Evolutionary conservation across 2,329 filamentous ascomycete species (phyloP), one percentile per base, ranked within the genome.

Genomic region (Phoma herbarum): DNA sequence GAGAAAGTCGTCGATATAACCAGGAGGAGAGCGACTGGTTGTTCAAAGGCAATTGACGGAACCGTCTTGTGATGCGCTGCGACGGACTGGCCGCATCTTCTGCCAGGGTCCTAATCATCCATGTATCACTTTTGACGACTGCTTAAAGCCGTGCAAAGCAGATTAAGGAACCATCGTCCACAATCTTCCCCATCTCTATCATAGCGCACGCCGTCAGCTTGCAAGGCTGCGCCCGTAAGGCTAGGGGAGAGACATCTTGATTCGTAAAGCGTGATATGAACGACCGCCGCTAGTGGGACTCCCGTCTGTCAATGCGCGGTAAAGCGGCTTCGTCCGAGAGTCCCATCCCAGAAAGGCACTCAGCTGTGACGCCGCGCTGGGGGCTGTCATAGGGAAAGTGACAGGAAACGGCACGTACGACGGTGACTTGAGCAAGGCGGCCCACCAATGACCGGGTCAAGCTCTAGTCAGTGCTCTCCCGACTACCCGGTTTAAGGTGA

Each of bases 371-470:
- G 63, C 66, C 52, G 62, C 68, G 56, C 66, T 22, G 64, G 51
- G 49, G 60, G 44, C 50, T 60, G 57, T 58, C 62, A 65, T 56
- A 61, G 58, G 26, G 3, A 45, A 52, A 65, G 53, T 75, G 74
- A 77, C 75, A 73, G 69, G 67, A 75, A 77, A 77, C 75, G 73
- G 73, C 66, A 74, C 60, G 64, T 71, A 75, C 74, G 59, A 63
- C 69, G 69, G 68, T 39, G 52, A 73, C 65, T 35, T 57, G 51
- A 55, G 53, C 63, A 52, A 50, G 43, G 46, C 50, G 49, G 56
- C 41, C 54, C 50, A 47, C 69, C 67, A 67, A 68, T 63, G 18
- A 51, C 57, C 56, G 61, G 52, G 50, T 62, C 22, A 42, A 53
- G 42, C 43, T 49, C 47, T 46, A 47, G 41, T 58, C 37, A 48